These are phyloP conservation scores for Trichoderma harzianum DNA, from an alignment of 2,329 filamentous ascomycete species.

Conservation along the genomic window DNA sequence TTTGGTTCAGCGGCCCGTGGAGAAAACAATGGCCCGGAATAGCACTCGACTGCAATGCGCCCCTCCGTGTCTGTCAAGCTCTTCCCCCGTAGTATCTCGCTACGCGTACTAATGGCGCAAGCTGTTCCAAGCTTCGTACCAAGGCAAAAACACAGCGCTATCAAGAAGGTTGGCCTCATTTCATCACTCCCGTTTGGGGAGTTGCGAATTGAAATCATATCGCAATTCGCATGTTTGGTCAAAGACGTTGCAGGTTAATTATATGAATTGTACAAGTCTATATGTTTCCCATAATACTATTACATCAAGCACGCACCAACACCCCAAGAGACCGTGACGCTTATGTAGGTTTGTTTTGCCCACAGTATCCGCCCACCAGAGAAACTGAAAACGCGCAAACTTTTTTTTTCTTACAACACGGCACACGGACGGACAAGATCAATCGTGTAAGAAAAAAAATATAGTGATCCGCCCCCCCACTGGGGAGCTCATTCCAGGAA, in stretches of 20 bases:
- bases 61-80: neutral
- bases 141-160: neutral
- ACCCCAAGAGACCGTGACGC: neutral
- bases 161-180: neutral
- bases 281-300: neutral
- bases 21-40: neutral
- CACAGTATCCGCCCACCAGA: neutral
- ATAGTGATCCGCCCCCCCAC: constrained; percentile 8
- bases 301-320: neutral
- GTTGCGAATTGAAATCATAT: neutral
- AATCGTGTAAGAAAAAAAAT: neutral
- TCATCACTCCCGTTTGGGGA: neutral
- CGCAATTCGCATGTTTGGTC: neutral
- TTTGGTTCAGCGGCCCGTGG: neutral
- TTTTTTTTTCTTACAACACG: neutral
- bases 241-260: neutral
- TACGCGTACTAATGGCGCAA: neutral
- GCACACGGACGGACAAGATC: neutral
- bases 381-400: neutral
- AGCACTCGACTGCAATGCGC: neutral
- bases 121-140: neutral
- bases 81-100: neutral
- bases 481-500: constrained; percentile 14
- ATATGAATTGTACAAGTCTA: neutral
- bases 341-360: neutral